Evolutionary conservation across 202 grass and related monocot genomes (phyloP).

Genomic region (Bolboschoenoplectus hybrid): DNA sequence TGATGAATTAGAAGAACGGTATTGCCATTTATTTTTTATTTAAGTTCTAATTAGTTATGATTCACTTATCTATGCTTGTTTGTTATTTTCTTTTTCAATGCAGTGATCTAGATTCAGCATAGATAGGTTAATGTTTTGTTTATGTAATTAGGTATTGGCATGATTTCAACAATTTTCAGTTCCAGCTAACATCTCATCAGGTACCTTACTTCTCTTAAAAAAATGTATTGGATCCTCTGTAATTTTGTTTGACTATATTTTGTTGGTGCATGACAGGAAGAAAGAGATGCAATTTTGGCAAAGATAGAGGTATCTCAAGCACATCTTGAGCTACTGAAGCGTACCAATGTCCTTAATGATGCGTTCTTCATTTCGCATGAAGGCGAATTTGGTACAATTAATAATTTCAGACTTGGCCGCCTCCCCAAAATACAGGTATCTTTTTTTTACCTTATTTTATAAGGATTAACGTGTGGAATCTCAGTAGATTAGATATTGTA

Average conservation of each 20-base stretch:
- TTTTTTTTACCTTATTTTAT: background rate
- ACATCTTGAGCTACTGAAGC: slow-evolving; percentile 86
- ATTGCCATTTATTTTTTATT: slow-evolving; percentile 20
- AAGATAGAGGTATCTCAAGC: slow-evolving; percentile 95
- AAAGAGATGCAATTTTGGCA: slow-evolving; percentile 94
- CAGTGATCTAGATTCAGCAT: background rate
- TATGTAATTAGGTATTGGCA: slow-evolving; percentile 80
- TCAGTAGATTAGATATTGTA: background rate
- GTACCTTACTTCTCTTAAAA: slow-evolving; percentile 40
- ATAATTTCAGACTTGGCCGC: slow-evolving; percentile 83
- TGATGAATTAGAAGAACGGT: slow-evolving; percentile 91
- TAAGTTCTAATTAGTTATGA: background rate
- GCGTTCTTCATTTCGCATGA: slow-evolving; percentile 94
- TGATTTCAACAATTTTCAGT: slow-evolving; percentile 98
- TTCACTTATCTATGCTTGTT: background rate
- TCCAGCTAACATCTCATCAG: slow-evolving; percentile 96
- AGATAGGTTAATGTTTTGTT: slow-evolving; percentile 36
- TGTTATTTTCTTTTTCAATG: slow-evolving; percentile 21
- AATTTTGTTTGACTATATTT: background rate
- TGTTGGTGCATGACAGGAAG: slow-evolving; percentile 60
- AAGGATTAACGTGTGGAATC: slow-evolving; percentile 1
- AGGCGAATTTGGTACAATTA: slow-evolving; percentile 93
- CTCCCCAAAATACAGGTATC: slow-evolving; percentile 75
- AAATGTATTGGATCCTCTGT: slow-evolving; percentile 13
- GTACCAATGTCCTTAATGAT: slow-evolving; percentile 88